These are phyloP conservation scores for Cucurbita pepo DNA, from an alignment of 306 rosid species.

Conservation along the genomic window DNA sequence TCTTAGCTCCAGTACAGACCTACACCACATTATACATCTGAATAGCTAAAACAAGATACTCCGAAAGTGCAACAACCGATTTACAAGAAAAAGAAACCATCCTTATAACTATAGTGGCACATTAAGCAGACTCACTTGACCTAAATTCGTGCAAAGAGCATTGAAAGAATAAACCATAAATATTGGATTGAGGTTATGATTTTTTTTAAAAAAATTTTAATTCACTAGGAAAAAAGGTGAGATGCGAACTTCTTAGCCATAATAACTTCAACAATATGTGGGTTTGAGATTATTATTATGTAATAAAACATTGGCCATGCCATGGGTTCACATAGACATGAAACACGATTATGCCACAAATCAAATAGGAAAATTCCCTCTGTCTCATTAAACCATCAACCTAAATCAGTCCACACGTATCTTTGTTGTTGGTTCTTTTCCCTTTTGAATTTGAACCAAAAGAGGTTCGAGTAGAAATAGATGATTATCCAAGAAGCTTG, in stretches of 20 bases:
- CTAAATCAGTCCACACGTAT: neutral
- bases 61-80: neutral
- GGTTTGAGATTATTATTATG: neutral
- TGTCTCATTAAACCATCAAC: neutral
- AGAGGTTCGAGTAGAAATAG: neutral
- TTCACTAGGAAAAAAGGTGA: neutral
- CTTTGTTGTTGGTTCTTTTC: neutral
- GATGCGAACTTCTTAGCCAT: neutral
- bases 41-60: neutral
- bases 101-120: neutral
- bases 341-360: neutral
- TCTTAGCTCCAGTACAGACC: conserved; percentile 97
- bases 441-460: neutral
- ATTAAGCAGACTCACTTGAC: neutral
- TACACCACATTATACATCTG: conserved; percentile 13
- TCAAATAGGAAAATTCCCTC: neutral
- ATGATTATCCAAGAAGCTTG: neutral
- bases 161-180: neutral
- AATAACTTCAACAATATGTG: neutral
- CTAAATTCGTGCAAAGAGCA: neutral
- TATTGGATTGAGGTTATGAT: neutral
- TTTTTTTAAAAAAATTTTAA: no score
- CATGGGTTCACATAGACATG: neutral
- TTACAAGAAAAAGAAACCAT: neutral
- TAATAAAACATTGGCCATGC: neutral